Conservation (phyloP, 1,139 yeast genomes). For the Kodamaea sp. region DNA sequence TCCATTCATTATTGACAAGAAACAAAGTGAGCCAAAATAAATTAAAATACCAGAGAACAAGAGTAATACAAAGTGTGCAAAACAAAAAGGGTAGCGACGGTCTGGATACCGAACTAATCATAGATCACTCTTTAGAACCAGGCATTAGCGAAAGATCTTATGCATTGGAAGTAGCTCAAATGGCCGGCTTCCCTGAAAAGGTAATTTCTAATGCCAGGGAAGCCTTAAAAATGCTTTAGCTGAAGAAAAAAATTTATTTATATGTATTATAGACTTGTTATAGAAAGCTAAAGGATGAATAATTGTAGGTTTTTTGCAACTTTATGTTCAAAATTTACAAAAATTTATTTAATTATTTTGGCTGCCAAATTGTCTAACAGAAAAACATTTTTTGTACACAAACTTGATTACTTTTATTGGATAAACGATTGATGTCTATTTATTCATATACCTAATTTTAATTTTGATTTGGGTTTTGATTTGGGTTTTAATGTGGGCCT, state of each 20-base stretch:
- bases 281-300: too few species aligned
- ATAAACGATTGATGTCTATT: not conserved
- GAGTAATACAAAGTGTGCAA: slow-evolving; percentile 25
- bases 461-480: slow-evolving; percentile 3
- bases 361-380: too few species aligned
- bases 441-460: not conserved
- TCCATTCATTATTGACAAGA: slow-evolving; percentile 32
- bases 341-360: not conserved
- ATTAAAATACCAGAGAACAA: slow-evolving; percentile 51
- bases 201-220: slow-evolving; percentile 53
- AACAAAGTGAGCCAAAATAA: slow-evolving; percentile 26
- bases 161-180: slow-evolving; percentile 78
- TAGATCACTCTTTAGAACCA: slow-evolving; percentile 60
- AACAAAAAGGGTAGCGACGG: slow-evolving; percentile 5
- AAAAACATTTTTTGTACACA: too few species aligned
- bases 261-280: not conserved
- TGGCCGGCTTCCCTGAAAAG: slow-evolving; percentile 75
- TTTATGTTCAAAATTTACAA: not conserved
- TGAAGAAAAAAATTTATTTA: not conserved
- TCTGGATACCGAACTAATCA: slow-evolving; percentile 29
- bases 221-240: slow-evolving; percentile 25
- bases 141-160: slow-evolving; percentile 79
- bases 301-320: slow-evolving; percentile 1
- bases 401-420: too few species aligned
- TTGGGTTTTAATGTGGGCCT: slow-evolving; percentile 4